Evolutionary conservation across 2,329 filamentous ascomycete species (phyloP).

Genomic region (Aspergillus persii): DNA sequence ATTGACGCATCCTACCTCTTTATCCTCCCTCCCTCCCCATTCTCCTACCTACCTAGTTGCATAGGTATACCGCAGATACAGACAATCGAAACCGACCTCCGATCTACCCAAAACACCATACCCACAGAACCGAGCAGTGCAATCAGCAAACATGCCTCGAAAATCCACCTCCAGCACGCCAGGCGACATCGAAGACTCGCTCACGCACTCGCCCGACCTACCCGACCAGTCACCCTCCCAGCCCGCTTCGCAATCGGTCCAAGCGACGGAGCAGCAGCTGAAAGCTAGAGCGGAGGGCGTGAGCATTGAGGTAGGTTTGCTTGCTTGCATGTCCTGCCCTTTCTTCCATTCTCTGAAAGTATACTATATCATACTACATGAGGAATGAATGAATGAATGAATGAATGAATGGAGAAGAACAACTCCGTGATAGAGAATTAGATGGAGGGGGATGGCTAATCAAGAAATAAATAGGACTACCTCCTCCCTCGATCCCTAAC

Average conservation of each 20-base stretch:
- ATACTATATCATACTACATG: no score
- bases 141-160: slow-evolving; percentile 30
- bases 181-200: slow-evolving; percentile 13
- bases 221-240: slow-evolving; percentile 15
- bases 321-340: no score
- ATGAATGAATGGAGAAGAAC: background rate
- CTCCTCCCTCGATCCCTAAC: slow-evolving; percentile 63
- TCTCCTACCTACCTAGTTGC: no score
- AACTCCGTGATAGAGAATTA: no score
- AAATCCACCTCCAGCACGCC: slow-evolving; percentile 32
- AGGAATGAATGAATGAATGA: background rate
- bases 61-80: no score
- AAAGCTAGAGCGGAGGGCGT: slow-evolving; percentile 41
- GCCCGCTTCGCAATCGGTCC: slow-evolving; percentile 19
- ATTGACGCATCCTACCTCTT: no score
- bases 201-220: slow-evolving; percentile 8
- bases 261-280: slow-evolving; percentile 39
- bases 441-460: no score
- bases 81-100: background rate
- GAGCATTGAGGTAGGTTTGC: slow-evolving; percentile 36
- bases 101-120: background rate
- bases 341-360: no score
- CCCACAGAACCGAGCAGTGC: background rate
- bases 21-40: no score
- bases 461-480: slow-evolving; percentile 49